Conservation (phyloP, 345 rosid species). For the Sisymbrium altissimum region DNA sequence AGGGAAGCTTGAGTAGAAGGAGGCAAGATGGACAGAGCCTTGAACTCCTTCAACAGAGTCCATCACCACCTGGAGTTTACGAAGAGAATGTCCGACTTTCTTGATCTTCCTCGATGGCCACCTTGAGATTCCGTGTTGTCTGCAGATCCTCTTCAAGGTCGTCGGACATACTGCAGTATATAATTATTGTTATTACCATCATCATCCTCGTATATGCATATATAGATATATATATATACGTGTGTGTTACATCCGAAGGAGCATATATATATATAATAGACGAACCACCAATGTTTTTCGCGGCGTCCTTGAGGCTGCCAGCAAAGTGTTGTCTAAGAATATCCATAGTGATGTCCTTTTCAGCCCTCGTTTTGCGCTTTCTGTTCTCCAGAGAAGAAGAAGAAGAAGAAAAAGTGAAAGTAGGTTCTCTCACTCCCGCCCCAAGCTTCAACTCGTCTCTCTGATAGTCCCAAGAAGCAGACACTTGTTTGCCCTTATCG, state of each 20-base stretch:
- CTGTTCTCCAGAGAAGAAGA: constrained; percentile 40
- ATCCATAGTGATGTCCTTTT: constrained; percentile 76
- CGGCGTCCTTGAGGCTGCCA: constrained; percentile 97
- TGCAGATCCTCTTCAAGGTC: constrained; percentile 87
- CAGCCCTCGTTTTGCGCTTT: constrained; percentile 66
- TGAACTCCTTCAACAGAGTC: constrained; percentile 77
- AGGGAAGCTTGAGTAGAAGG: constrained; percentile 83
- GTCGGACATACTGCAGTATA: constrained; percentile 88
- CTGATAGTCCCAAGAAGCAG: constrained; percentile 51
- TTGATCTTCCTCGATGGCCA: constrained; percentile 98
- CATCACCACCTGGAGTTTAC: constrained; percentile 73
- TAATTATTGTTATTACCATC: neutral
- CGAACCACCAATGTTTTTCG: constrained; percentile 88
- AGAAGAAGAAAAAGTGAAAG: constrained; percentile 36
- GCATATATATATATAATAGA: neutral
- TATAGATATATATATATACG: too few relatives aligned
- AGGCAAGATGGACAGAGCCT: constrained; percentile 71
- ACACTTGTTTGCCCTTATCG: constrained; percentile 55
- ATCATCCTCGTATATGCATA: neutral
- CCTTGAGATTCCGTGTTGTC: constrained; percentile 81
- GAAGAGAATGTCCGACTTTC: constrained; percentile 85
- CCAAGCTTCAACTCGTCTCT: constrained; percentile 50
- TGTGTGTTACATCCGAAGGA: neutral
- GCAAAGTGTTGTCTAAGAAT: constrained; percentile 83
- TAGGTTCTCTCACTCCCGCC: constrained; percentile 16